Percentiles rank a stretch among this genome's conserved stretches.
phyloP scores from a whole-genome alignment of 805 yeast species.

The Teunomyces stri region DNA sequence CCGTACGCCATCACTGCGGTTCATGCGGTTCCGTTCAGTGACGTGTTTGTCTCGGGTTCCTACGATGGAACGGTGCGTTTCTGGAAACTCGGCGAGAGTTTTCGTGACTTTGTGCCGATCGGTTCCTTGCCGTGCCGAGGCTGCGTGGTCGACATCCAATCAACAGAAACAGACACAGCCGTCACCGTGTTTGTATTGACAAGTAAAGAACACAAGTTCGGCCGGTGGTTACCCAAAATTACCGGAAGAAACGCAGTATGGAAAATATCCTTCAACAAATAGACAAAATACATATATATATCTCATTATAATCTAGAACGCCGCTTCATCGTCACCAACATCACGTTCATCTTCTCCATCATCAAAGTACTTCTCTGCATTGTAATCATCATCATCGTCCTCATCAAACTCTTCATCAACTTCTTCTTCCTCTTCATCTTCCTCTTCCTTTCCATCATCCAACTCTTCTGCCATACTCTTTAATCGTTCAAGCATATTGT shows the following conservation, averaged over 20 bases:
- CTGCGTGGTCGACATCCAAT: slow-evolving; percentile 60
- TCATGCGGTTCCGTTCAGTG: slow-evolving; percentile 79
- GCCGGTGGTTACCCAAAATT: slow-evolving; percentile 73
- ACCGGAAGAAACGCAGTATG: slow-evolving; percentile 73
- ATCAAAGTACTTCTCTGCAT: slow-evolving; percentile 77
- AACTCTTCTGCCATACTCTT: slow-evolving; percentile 44
- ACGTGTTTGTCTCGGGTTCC: slow-evolving; percentile 84
- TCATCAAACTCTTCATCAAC: slow-evolving; percentile 68
- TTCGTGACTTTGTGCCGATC: slow-evolving; percentile 57
- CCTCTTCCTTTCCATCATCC: slow-evolving; percentile 40
- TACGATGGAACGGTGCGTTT: slow-evolving; percentile 74
- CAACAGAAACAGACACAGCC: slow-evolving; percentile 52
- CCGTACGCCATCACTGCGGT: slow-evolving; percentile 87
- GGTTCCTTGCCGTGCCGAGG: slow-evolving; percentile 67
- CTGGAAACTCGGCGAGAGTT: slow-evolving; percentile 71
- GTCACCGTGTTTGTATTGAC: slow-evolving; percentile 57
- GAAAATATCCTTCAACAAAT: slow-evolving; percentile 2
- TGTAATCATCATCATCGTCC: slow-evolving; percentile 75
- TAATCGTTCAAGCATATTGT: slow-evolving; percentile 42
- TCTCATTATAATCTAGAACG: slow-evolving; percentile 39
- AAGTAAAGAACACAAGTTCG: slow-evolving; percentile 83
- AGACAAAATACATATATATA: too few species aligned
- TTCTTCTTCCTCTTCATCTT: slow-evolving; percentile 48
- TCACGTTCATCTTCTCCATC: slow-evolving; percentile 66
- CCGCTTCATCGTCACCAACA: slow-evolving; percentile 69